Percentiles rank a stretch among this genome's conserved stretches.
Evolutionary conservation across 768 basidiomycete species (phyloP).

Genomic region (Trametes maxima): DNA sequence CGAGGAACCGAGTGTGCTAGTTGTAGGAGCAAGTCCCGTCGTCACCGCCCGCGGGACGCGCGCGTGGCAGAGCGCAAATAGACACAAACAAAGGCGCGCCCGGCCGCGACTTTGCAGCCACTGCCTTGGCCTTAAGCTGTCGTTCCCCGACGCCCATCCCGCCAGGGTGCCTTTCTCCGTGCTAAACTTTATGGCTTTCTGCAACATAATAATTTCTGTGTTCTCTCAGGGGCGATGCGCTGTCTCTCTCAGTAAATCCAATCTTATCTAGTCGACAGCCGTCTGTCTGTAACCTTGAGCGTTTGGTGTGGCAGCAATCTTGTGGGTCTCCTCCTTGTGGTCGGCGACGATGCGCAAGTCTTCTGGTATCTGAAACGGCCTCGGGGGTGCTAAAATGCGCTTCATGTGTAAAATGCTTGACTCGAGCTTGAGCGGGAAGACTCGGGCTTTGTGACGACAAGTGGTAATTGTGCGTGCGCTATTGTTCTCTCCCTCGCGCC

Average conservation of each 20-base stretch:
- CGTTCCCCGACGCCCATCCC: not conserved
- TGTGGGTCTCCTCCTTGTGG: too few relatives aligned
- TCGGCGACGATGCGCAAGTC: too few relatives aligned
- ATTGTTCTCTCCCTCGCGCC: slow-evolving; percentile 19
- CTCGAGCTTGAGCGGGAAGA: not conserved
- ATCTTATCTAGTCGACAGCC: too few relatives aligned
- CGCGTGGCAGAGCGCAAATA: slow-evolving; percentile 11
- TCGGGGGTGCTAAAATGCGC: too few relatives aligned
- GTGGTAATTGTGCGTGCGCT: slow-evolving; percentile 15
- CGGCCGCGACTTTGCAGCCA: not conserved
- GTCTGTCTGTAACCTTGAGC: too few relatives aligned
- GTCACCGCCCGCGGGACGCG: not conserved
- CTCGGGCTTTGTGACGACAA: not conserved
- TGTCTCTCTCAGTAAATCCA: too few relatives aligned
- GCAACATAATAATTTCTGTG: too few relatives aligned
- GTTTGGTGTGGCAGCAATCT: too few relatives aligned
- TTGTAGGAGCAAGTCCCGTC: not conserved
- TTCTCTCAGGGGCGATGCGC: too few relatives aligned
- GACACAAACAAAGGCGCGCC: slow-evolving; percentile 4
- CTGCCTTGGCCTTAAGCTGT: too few relatives aligned
- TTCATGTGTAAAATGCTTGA: not conserved
- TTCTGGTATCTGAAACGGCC: too few relatives aligned
- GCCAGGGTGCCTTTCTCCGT: not conserved
- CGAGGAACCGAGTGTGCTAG: not conserved
- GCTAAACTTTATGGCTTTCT: too few relatives aligned